phyloP scores from a whole-genome alignment of 2,329 filamentous ascomycete genomes.

The Fusarium sp. region DNA sequence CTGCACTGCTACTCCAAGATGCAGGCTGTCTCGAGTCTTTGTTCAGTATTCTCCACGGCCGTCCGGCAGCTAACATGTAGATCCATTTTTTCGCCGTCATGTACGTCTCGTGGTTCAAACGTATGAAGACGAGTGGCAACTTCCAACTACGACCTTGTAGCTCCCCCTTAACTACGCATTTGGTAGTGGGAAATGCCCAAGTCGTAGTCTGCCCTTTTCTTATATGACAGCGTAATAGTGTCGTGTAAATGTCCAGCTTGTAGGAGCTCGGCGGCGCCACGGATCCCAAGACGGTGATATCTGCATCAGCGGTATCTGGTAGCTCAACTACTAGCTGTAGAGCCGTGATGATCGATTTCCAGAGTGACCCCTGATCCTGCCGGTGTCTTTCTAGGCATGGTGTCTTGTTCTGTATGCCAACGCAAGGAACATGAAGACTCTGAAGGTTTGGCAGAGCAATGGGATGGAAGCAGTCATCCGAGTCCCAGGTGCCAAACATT shows the following conservation, averaged over 20 bases:
- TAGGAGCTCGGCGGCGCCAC: not conserved
- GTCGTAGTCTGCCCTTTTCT: not conserved
- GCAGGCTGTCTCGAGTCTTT: not conserved
- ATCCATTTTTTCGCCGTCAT: accelerated
- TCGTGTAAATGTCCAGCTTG: not conserved
- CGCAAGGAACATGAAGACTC: not conserved
- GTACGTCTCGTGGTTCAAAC: not conserved
- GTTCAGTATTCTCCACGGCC: not conserved
- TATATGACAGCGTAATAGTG: not conserved
- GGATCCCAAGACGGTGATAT: not conserved
- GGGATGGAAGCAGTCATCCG: not conserved
- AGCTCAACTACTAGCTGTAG: not conserved
- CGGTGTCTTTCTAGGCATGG: not conserved
- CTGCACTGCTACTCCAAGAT: no score
- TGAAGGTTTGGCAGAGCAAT: not conserved
- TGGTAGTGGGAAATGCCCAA: not conserved
- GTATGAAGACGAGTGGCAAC: not conserved
- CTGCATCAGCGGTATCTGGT: not conserved
- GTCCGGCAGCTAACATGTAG: not conserved
- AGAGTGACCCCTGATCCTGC: accelerated
- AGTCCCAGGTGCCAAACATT: not conserved
- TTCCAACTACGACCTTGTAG: not conserved
- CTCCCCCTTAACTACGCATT: not conserved
- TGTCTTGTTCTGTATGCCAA: accelerated
- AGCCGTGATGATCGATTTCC: not conserved